Evolutionary conservation across 495 filamentous ascomycete genomes (phyloP).

Genomic region (Daldinia caldariorum): DNA sequence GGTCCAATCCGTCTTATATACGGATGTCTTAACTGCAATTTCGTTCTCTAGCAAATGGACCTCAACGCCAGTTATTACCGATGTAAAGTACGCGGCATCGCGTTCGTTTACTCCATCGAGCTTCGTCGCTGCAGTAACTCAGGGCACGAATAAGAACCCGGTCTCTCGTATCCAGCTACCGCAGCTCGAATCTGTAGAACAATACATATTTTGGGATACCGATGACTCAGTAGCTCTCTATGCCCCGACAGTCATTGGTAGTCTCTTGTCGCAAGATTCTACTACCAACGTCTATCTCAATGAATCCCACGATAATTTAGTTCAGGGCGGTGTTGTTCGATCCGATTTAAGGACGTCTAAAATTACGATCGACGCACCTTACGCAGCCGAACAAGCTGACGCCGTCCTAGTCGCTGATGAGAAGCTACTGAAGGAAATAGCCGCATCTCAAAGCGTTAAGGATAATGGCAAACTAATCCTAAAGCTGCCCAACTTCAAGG

Average conservation of each 20-base stretch:
- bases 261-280: conserved; percentile 77
- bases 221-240: conserved; percentile 74
- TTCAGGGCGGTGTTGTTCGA: conserved; percentile 84
- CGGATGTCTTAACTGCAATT: conserved; percentile 85
- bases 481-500: conserved; percentile 78
- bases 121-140: conserved; percentile 63
- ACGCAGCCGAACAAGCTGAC: conserved; percentile 80
- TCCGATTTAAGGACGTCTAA: conserved; percentile 86
- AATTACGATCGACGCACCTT: conserved; percentile 84
- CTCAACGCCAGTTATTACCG: conserved; percentile 69
- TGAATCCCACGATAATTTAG: conserved; percentile 81
- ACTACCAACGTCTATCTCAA: conserved; percentile 79
- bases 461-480: conserved; percentile 76
- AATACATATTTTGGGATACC: conserved; percentile 94
- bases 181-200: conserved; percentile 65
- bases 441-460: conserved; percentile 76
- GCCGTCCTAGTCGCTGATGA: conserved; percentile 79
- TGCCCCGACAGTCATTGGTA: conserved; percentile 73
- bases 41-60: conserved; percentile 76
- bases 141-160: conserved; percentile 69
- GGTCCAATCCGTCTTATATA: conserved; percentile 82
- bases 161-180: conserved; percentile 61
- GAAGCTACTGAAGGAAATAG: conserved; percentile 78
- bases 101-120: conserved; percentile 83
- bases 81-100: conserved; percentile 89